Evolutionary conservation across 1,139 yeast genomes (phyloP), one percentile per base, ranked within the genome.

Genomic region (Candida dubliniensis): DNA sequence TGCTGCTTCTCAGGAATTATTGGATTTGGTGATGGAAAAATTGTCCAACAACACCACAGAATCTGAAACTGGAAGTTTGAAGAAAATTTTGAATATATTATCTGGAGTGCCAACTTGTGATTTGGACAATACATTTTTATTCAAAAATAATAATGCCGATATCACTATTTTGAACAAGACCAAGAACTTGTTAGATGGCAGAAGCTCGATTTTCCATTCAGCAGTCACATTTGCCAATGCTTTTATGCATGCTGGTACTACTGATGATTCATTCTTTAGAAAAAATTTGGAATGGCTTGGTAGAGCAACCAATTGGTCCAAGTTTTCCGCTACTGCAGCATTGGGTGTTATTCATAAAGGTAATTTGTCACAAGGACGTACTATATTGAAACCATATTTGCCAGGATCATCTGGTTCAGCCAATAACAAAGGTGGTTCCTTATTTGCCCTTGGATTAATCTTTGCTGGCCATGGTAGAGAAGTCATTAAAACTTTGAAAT

Each of bases 261-360:
- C 98, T 18, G 95, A 90, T 56, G 98, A 93, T 63, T 82, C 93
- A 1, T 93, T 93, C 60, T 87, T 93, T 67, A 79, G 96, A 63
- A 80, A 87, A 41, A 93, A 93, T 60, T 74, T 91, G 56, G 97
- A 93, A 59, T 95, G 98, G 98, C 76, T 93, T 54, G 96, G 96
- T 32, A 89, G 90, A 68, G 98, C 99, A 10, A 85, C 95, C 41
- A 91, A 91, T 66, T 93, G 99, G 99, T 91, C 97, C 8, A 93
- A 93, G 62, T 93, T 93, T 62, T 83, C 96, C 0, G 98, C 99
- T 6, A 93, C 99, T 27, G 99, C 99, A 14, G 97, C 98, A 11
- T 74, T 95, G 48, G 99, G 99, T 62, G 99, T 93, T 30, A 91
- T 93, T 56, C 99, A 93, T 61, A 88, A 87, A 60, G 99, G 99